Conservation (phyloP, 371 early-diverging fungal species). For the Paraphysoderma sedebokerense region DNA sequence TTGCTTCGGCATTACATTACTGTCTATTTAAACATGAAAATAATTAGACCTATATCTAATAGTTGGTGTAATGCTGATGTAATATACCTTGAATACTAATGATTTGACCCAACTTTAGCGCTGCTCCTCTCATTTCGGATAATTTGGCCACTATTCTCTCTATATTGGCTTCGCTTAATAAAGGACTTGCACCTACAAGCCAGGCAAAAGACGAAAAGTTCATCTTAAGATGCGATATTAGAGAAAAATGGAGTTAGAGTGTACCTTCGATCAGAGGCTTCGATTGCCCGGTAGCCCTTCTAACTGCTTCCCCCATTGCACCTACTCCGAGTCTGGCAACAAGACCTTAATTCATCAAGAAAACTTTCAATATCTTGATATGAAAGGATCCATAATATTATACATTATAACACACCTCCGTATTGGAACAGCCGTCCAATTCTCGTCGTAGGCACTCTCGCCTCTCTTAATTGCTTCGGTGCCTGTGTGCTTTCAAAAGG, state of each 20-base stretch:
- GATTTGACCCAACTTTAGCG: conserved; percentile 95
- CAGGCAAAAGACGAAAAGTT: neutral
- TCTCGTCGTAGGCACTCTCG: conserved; percentile 49
- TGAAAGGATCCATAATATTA: neutral
- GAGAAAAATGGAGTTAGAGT: conserved; percentile 4
- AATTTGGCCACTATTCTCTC: conserved; percentile 71
- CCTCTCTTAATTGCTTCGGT: too few relatives aligned
- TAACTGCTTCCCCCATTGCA: conserved; percentile 50
- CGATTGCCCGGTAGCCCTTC: conserved; percentile 35
- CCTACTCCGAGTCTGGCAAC: conserved; percentile 60
- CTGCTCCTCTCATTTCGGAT: conserved; percentile 92
- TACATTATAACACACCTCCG: conserved; percentile 19
- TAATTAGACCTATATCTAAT: too few relatives aligned
- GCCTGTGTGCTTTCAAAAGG: too few relatives aligned
- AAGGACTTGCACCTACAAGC: conserved; percentile 13
- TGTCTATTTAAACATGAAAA: too few relatives aligned
- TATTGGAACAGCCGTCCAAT: conserved; percentile 45
- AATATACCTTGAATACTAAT: conserved; percentile 76
- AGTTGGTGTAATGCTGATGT: too few relatives aligned
- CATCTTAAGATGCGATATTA: neutral
- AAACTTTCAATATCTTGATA: neutral
- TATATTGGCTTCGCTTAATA: conserved; percentile 63
- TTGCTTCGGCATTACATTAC: conserved; percentile 52
- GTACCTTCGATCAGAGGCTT: conserved; percentile 15
- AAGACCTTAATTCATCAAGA: conserved; percentile 14